Percentiles rank a stretch among this genome's conserved stretches.
Conservation (phyloP, 805 yeast genomes). For the Barnettozyma vustinii region DNA sequence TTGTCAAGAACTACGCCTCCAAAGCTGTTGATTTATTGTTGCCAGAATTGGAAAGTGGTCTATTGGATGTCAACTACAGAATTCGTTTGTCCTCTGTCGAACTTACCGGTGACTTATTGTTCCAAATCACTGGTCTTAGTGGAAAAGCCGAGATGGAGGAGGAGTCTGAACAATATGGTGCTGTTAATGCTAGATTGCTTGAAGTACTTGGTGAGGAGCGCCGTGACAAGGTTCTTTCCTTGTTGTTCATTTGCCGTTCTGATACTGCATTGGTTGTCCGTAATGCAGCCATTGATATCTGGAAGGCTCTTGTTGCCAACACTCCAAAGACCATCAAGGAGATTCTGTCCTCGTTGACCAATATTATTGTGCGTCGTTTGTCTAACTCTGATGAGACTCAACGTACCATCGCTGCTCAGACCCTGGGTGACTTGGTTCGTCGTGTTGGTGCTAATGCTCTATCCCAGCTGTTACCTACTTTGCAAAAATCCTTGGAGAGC, state of each 20-base stretch:
- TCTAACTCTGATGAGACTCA: constrained; percentile 78
- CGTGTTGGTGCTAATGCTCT: constrained; percentile 89
- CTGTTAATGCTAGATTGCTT: constrained; percentile 57
- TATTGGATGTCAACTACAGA: constrained; percentile 75
- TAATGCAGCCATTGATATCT: constrained; percentile 83
- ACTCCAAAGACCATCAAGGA: constrained; percentile 94
- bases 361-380: constrained; percentile 72
- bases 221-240: constrained; percentile 78
- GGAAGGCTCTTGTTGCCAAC: constrained; percentile 95
- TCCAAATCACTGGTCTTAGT: constrained; percentile 88
- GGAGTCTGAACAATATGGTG: constrained; percentile 39
- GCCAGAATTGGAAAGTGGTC: constrained; percentile 90
- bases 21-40: constrained; percentile 88
- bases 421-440: constrained; percentile 91
- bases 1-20: constrained; percentile 86
- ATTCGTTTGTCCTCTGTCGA: constrained; percentile 92
- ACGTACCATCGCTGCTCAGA: constrained; percentile 84
- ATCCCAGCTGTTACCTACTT: constrained; percentile 76
- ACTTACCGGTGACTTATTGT: constrained; percentile 88
- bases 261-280: constrained; percentile 87
- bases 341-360: constrained; percentile 77
- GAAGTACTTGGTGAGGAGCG: constrained; percentile 83
- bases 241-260: constrained; percentile 90
- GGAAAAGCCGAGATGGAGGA: constrained; percentile 68
- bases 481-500: constrained; percentile 56